These are phyloP conservation scores for Blastobotrys petasosporus DNA, from an alignment of 1,139 yeast species.

Conservation along the genomic window DNA sequence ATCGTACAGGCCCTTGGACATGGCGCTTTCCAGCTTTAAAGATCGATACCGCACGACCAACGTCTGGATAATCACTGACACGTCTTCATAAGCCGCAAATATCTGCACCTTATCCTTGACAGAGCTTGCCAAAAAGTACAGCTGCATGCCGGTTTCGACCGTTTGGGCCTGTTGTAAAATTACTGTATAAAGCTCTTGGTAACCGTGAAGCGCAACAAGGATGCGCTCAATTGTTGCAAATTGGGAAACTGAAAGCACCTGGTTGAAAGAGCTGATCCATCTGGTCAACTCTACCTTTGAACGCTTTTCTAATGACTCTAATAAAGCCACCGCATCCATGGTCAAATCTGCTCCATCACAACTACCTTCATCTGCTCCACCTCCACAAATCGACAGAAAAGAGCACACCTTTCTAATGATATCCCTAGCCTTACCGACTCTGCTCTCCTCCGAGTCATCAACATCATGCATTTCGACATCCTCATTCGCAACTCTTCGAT, in stretches of 20 bases:
- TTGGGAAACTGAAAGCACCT: conserved; percentile 16
- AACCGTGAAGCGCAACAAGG: conserved; percentile 21
- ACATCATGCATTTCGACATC: conserved; percentile 6
- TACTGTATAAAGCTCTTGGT: conserved; percentile 21
- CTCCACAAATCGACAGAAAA: conserved; percentile 10
- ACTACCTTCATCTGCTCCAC: not conserved
- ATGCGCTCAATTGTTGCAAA: conserved; percentile 23
- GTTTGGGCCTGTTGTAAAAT: conserved; percentile 22
- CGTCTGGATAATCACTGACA: conserved; percentile 21
- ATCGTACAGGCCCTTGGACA: conserved; percentile 27
- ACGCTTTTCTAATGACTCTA: too few relatives aligned
- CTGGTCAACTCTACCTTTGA: too few relatives aligned
- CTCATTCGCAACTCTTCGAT: not conserved
- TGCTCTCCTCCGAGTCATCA: conserved; percentile 1
- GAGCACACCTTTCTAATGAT: conserved; percentile 5
- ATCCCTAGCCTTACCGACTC: conserved; percentile 2
- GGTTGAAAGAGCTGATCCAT: too few relatives aligned
- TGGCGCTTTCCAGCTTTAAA: conserved; percentile 21
- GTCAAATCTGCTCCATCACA: not conserved
- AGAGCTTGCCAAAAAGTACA: conserved; percentile 25
- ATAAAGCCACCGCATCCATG: not conserved
- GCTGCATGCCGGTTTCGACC: conserved; percentile 17
- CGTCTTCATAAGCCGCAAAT: conserved; percentile 25
- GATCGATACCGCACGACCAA: conserved; percentile 22
- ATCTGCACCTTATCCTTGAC: conserved; percentile 21